These are phyloP conservation scores for Brassica cretica DNA, from an alignment of 345 rosid genomes.

Conservation along the genomic window DNA sequence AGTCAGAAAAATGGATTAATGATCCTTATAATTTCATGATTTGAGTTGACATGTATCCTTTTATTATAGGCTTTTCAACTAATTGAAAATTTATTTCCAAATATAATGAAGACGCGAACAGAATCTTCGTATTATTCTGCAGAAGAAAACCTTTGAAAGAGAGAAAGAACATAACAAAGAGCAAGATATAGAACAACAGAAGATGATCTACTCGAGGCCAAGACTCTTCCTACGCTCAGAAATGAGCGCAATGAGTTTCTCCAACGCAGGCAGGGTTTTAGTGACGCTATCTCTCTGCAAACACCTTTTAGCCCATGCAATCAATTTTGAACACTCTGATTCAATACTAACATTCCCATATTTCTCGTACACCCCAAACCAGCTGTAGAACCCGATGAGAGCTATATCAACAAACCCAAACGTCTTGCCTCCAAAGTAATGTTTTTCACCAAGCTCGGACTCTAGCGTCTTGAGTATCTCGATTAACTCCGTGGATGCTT, in stretches of 20 bases:
- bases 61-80: not conserved
- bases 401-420: conserved; percentile 33
- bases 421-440: conserved; percentile 19
- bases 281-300: conserved; percentile 20
- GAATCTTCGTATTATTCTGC: not conserved
- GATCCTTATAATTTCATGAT: not conserved
- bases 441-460: conserved; percentile 22
- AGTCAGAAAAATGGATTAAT: no score
- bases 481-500: conserved; percentile 27
- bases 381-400: conserved; percentile 19
- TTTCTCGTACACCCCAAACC: conserved; percentile 20
- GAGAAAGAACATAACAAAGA: not conserved
- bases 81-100: not conserved
- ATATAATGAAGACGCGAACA: not conserved
- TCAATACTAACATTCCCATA: conserved; percentile 11
- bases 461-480: conserved; percentile 30
- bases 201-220: not conserved
- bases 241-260: not conserved
- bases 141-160: not conserved
- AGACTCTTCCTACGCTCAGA: not conserved
- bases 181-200: not conserved
- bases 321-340: conserved; percentile 11
- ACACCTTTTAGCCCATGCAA: conserved; percentile 29
- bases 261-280: conserved; percentile 1
- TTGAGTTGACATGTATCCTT: not conserved